Conservation (phyloP, 2,329 filamentous ascomycete species). For the Claviceps citrina region DNA sequence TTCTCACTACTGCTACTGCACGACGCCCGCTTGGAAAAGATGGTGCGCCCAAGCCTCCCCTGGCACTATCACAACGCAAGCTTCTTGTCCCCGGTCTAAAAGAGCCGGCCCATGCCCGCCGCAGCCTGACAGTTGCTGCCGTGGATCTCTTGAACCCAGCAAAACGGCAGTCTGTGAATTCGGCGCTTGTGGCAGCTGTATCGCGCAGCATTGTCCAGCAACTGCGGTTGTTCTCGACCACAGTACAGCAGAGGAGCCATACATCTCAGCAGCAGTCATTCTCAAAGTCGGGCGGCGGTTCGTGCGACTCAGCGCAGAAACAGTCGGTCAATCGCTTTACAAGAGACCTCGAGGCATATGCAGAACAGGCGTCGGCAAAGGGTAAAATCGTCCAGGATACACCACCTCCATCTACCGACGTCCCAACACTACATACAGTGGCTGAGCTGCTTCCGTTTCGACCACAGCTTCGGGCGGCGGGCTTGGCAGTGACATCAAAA, state of each 20-base stretch:
- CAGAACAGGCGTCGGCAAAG: conserved; percentile 20
- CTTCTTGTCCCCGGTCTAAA: conserved; percentile 1
- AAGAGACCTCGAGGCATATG: conserved; percentile 16
- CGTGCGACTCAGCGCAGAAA: conserved; percentile 28
- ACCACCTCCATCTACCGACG: conserved; percentile 25
- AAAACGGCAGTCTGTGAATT: conserved; percentile 21
- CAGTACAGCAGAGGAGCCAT: neutral
- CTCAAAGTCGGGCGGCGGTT: conserved; percentile 11
- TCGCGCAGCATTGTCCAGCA: conserved; percentile 31
- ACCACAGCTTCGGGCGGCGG: conserved; percentile 36
- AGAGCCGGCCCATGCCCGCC: conserved; percentile 1
- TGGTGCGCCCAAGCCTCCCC: conserved; percentile 5
- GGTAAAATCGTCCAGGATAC: conserved; percentile 24
- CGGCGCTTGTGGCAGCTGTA: conserved; percentile 28
- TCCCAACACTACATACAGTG: conserved; percentile 33
- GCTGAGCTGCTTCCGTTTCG: conserved; percentile 37
- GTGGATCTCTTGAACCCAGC: conserved; percentile 9
- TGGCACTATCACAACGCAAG: conserved; percentile 2
- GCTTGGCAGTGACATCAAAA: conserved; percentile 40
- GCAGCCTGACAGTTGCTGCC: conserved; percentile 8
- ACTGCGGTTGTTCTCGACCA: conserved; percentile 23
- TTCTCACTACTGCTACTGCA: neutral
- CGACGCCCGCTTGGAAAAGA: neutral
- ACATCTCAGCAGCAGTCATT: neutral
- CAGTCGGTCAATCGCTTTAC: conserved; percentile 24